Evolutionary conservation across 164 flowering plant genomes (phyloP).

Genomic region (Piper longum): DNA sequence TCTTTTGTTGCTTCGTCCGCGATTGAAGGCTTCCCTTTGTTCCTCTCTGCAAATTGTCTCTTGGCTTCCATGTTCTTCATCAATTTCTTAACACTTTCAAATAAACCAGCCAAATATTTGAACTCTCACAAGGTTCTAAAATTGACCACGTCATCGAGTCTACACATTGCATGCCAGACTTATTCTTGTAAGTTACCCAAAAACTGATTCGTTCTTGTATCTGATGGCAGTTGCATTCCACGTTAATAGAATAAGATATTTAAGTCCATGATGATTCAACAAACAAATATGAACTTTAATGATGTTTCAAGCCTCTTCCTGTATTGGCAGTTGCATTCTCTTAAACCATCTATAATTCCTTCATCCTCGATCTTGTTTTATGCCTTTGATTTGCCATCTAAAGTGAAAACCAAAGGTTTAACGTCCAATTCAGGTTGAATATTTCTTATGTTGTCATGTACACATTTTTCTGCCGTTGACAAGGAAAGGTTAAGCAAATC

Average conservation of each 20-base stretch:
- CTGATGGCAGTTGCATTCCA: no score
- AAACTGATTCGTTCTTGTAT: no score
- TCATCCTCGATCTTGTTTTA: not conserved
- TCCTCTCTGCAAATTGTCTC: not conserved
- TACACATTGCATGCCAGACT: not conserved
- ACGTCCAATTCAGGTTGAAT: not conserved
- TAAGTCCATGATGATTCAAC: no score
- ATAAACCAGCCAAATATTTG: not conserved
- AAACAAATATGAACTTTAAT: no score
- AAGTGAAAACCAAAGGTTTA: not conserved
- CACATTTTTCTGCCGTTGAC: not conserved
- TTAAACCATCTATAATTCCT: no score
- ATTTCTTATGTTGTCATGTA: not conserved
- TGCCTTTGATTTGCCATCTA: not conserved
- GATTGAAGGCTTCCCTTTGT: not conserved
- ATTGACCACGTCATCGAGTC: not conserved
- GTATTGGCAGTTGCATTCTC: no score
- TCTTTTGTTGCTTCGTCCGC: not conserved
- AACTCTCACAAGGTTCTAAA: not conserved
- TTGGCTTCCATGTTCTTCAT: not conserved
- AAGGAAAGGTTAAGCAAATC: not conserved
- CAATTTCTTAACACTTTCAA: not conserved
- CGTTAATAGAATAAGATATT: no score
- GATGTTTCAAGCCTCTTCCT: no score
- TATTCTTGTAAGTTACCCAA: not conserved